A percentile compares a stretch with the other conserved stretches of the same genome.
Evolutionary conservation across 306 rosid species (phyloP).

Genomic region (Calophaca sinica): DNA sequence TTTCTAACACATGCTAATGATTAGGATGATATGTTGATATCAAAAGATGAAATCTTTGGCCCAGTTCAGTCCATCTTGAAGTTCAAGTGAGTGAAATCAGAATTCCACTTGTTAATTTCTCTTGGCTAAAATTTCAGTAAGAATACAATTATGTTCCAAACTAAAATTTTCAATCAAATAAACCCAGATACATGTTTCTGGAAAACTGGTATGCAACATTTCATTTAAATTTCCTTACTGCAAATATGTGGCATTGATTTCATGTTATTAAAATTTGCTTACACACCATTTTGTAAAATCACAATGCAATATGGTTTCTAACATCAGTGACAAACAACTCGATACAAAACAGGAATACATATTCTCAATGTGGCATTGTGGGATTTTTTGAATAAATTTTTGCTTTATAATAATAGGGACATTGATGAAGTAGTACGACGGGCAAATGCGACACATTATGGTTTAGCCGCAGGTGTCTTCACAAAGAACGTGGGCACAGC

Average conservation of each 20-base stretch:
- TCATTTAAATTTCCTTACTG: neutral
- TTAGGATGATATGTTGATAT: conserved; percentile 92
- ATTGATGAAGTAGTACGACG: conserved; percentile 70
- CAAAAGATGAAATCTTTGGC: conserved; percentile 94
- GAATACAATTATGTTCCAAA: neutral
- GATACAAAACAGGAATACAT: neutral
- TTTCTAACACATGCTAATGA: conserved; percentile 35
- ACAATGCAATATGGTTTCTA: neutral
- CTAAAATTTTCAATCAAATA: neutral
- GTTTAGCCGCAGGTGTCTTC: conserved; percentile 93
- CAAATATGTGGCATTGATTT: neutral
- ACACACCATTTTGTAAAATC: neutral
- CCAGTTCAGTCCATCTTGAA: conserved; percentile 92
- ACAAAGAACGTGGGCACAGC: conserved; percentile 67
- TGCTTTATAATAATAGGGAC: conserved; percentile 55
- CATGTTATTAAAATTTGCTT: neutral
- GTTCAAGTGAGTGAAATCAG: conserved; percentile 73
- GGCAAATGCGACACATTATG: conserved; percentile 70
- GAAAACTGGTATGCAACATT: conserved; percentile 6
- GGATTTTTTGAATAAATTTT: neutral
- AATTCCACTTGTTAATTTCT: neutral
- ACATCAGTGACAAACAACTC: neutral
- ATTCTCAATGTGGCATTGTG: neutral
- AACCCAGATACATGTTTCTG: neutral
- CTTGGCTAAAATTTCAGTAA: neutral